Conservation (phyloP, 306 rosid genomes). For the Quercus dentata region DNA sequence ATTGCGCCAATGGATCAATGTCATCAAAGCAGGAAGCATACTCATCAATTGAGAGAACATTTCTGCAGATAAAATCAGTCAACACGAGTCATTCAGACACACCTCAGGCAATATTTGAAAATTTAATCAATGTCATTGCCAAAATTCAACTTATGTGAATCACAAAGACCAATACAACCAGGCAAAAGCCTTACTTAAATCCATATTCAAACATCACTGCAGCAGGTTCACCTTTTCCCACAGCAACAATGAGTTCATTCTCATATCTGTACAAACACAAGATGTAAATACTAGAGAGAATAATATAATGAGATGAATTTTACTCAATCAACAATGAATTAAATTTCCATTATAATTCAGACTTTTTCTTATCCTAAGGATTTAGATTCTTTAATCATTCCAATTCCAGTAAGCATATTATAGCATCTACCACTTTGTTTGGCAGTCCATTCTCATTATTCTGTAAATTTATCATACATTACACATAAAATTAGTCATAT, state of each 20-base stretch:
- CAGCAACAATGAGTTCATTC: conserved; percentile 75
- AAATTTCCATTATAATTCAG: neutral
- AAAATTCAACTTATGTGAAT: neutral
- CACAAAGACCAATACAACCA: conserved; percentile 1
- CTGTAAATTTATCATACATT: neutral
- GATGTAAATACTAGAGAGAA: conserved; percentile 5
- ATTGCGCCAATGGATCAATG: conserved; percentile 80
- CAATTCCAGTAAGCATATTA: neutral
- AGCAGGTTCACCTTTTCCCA: conserved; percentile 94
- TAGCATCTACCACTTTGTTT: neutral
- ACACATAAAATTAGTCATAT: neutral
- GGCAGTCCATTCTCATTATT: neutral
- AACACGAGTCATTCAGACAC: neutral
- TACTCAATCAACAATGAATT: neutral
- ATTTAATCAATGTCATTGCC: neutral
- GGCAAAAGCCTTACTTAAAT: conserved; percentile 53
- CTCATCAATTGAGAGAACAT: conserved; percentile 80
- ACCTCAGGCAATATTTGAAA: conserved; percentile 1
- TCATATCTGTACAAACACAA: conserved; percentile 48
- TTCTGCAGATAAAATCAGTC: conserved; percentile 43
- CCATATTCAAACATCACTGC: conserved; percentile 89
- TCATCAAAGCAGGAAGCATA: conserved; percentile 74
- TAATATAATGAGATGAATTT: neutral
- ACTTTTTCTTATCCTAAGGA: neutral
- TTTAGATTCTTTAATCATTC: too few relatives aligned